Percentiles rank a stretch among this genome's conserved stretches.
phyloP scores from a whole-genome alignment of 1,284 basidiomycete genomes.

The Cystobasidium slooffiae region DNA sequence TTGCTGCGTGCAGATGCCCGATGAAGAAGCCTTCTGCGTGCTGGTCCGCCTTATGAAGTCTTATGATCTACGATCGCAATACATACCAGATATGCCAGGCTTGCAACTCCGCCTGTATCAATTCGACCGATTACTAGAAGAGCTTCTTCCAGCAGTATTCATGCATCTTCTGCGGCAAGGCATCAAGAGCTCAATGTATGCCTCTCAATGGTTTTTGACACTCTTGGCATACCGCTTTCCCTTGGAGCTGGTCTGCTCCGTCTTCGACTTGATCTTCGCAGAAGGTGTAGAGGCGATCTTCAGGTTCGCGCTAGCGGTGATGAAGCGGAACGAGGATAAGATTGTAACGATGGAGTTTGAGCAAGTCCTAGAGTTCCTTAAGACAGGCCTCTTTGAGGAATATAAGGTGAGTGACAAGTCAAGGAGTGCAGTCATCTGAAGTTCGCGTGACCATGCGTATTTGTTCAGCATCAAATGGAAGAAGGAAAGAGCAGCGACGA shows the following conservation, averaged over 20 bases:
- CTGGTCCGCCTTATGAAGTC: conserved; percentile 97
- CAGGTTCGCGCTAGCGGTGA: conserved; percentile 84
- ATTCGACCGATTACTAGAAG: conserved; percentile 94
- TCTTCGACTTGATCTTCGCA: conserved; percentile 92
- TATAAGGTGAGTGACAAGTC: conserved; percentile 62
- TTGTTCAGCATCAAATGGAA: conserved; percentile 11
- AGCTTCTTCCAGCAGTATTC: conserved; percentile 85
- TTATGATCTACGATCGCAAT: conserved; percentile 94
- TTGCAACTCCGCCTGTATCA: conserved; percentile 84
- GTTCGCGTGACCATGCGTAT: not conserved
- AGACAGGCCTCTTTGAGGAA: conserved; percentile 76
- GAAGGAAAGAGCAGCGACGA: conserved; percentile 51
- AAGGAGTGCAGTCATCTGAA: not conserved
- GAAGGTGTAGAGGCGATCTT: conserved; percentile 97
- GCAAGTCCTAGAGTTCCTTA: conserved; percentile 79
- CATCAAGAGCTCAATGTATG: conserved; percentile 89
- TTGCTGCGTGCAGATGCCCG: conserved; percentile 79
- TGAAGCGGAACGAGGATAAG: conserved; percentile 83
- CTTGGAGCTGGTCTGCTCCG: conserved; percentile 88
- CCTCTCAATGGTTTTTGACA: conserved; percentile 96
- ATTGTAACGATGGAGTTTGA: conserved; percentile 84
- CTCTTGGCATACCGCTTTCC: conserved; percentile 79
- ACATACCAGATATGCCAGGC: conserved; percentile 97
- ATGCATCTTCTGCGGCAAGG: conserved; percentile 90
- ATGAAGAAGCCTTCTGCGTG: conserved; percentile 95